Conservation (phyloP, 2,329 filamentous ascomycete genomes). For the Hymenotorrendiella dingleyae region DNA sequence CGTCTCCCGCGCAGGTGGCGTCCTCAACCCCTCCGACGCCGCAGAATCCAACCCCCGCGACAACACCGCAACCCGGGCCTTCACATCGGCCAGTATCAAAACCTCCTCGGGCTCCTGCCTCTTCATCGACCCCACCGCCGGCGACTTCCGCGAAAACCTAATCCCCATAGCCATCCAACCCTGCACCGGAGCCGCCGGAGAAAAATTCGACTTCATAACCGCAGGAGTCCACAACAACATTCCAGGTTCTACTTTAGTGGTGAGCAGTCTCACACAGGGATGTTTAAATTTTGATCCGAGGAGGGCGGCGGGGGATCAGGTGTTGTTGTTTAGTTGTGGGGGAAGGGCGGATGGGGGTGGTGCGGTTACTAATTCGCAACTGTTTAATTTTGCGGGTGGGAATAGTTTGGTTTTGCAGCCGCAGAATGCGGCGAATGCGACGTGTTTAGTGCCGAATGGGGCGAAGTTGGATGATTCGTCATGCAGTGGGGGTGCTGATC, state of each 20-base stretch:
- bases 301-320: slow-evolving; percentile 44
- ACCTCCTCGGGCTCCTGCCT: slow-evolving; percentile 37
- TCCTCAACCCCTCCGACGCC: slow-evolving; percentile 42
- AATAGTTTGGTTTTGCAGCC: slow-evolving; percentile 40
- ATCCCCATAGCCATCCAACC: slow-evolving; percentile 36
- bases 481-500: slow-evolving; percentile 14
- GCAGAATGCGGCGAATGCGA: slow-evolving; percentile 36
- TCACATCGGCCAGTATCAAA: slow-evolving; percentile 36
- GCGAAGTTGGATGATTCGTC: slow-evolving; percentile 20
- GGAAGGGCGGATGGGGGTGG: slow-evolving; percentile 48
- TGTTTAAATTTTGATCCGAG: slow-evolving; percentile 54
- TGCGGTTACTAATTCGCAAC: slow-evolving; percentile 37
- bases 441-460: slow-evolving; percentile 36
- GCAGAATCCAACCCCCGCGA: slow-evolving; percentile 40
- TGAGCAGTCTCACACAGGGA: slow-evolving; percentile 51
- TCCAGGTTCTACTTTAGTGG: slow-evolving; percentile 40
- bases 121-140: slow-evolving; percentile 39
- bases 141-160: slow-evolving; percentile 40
- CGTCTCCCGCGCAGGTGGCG: slow-evolving; percentile 46
- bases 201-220: slow-evolving; percentile 40
- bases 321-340: slow-evolving; percentile 52
- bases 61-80: slow-evolving; percentile 36
- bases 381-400: slow-evolving; percentile 42
- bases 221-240: slow-evolving; percentile 46
- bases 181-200: slow-evolving; percentile 34